phyloP scores from a whole-genome alignment of 2,329 filamentous ascomycete genomes.

The Colletotrichum somersetense region DNA sequence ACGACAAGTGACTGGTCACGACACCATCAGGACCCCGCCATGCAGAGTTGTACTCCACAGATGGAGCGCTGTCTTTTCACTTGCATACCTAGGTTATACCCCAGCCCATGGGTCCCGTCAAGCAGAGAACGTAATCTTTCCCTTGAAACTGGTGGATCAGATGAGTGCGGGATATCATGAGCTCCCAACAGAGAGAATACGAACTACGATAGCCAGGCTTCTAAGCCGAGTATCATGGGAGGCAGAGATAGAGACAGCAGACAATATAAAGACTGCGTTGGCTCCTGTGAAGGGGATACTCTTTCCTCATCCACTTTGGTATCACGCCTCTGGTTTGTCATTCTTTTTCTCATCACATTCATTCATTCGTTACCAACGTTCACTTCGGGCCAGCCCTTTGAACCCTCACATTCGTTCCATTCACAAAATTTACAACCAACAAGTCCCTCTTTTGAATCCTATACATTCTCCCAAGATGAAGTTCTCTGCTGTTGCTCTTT shows the following conservation, averaged over 20 bases:
- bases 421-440: not conserved
- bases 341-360: constrained; percentile 1
- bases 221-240: not conserved
- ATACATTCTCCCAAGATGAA: constrained; percentile 40
- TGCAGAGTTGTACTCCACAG: not conserved
- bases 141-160: not conserved
- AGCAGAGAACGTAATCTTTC: not conserved
- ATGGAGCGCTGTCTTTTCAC: not conserved
- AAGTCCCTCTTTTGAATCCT: not conserved
- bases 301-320: not conserved
- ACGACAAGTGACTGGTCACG: not conserved
- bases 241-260: not conserved
- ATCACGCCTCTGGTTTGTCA: not conserved
- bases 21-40: not conserved
- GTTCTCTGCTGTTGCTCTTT: constrained; percentile 40
- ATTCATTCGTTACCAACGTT: not conserved
- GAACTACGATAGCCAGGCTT: not conserved
- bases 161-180: not conserved
- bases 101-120: not conserved
- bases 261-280: not conserved
- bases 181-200: not conserved
- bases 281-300: not conserved
- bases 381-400: not conserved
- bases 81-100: not conserved
- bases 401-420: not conserved